Conservation (phyloP, 2,329 filamentous ascomycete genomes). For the Exophiala spinifera region DNA sequence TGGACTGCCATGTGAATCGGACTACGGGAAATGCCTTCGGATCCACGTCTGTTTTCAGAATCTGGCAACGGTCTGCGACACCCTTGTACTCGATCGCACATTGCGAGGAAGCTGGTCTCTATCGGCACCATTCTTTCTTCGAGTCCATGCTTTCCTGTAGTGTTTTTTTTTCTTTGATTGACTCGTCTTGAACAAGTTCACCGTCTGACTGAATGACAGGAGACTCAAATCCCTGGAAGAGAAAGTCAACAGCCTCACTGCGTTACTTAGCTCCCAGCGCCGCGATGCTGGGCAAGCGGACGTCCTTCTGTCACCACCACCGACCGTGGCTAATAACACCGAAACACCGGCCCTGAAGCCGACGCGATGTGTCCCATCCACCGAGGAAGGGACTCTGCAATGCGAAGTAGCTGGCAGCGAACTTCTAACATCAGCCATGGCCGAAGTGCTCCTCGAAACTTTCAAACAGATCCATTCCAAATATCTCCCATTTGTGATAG, state of each 20-base stretch:
- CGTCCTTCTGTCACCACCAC: neutral
- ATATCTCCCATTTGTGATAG: constrained; percentile 10
- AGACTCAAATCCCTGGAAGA: constrained; percentile 12
- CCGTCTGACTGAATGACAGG: neutral
- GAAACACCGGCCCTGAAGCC: neutral
- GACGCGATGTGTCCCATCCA: neutral
- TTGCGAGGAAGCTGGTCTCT: no score
- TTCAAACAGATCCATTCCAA: constrained; percentile 4
- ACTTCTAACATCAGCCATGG: no score
- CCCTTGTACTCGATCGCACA: no score
- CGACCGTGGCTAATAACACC: neutral
- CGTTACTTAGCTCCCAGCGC: constrained; percentile 2
- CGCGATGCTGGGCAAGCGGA: neutral
- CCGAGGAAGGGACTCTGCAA: neutral
- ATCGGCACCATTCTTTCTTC: no score
- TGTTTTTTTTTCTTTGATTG: no score
- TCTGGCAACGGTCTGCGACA: no score
- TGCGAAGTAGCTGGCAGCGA: no score
- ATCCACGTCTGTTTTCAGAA: no score
- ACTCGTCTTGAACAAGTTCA: neutral
- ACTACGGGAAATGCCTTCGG: no score
- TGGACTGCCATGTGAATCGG: no score
- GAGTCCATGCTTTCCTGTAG: no score
- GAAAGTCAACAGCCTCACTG: constrained; percentile 7
- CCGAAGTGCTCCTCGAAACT: neutral